Base-by-base conservation (phyloP, 1,284 basidiomycete species). In the Heliocybe sulcata region DNA sequence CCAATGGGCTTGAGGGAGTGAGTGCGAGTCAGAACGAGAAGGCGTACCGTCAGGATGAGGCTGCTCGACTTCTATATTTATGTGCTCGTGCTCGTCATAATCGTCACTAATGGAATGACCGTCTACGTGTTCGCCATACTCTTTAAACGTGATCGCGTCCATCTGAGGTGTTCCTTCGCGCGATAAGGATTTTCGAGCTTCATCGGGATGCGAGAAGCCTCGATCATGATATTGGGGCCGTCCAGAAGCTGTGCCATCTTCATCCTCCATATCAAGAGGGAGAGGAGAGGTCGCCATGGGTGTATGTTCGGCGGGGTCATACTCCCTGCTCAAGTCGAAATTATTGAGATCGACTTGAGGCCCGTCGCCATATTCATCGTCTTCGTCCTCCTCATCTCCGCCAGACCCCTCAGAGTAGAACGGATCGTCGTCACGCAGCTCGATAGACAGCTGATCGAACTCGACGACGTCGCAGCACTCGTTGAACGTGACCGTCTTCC, bases 381-480 rank as follows among this genome's bases (percentile, higher is more conserved):
- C 58, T 33, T 59, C 55, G 35, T 64, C 68, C 12, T 64, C 66
- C 50, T 70, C 67, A 12, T 64, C 71, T 4, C 66, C 68, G 14
- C 79, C 77, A 27, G 77, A 79, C 9, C 77, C 75, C 45, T 81
- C 83, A 27, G 73, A 74, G 33, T 66, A 69, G 27, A 72, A 67
- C 23, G 61, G 67, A 25, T 71, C 68, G 38, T 69, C 70, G 38
- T 42, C 38, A 22, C 74, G 72, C 9, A 67, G 48, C 54, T 63
- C 61, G 19, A 65, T 57, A 19, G 82, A 81, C 45, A 85, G 82
- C 16, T 77, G 71, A 56, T 91, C 86, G 65, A 92, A 93, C 67
- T 96, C 93, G 56, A 95, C 75, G 25, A 97, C 92, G 61, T 96
- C 92, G 60, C 91, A 92, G 8, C 84, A 79, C 61, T 90, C 84